Conservation (phyloP, 1,139 yeast genomes). For the Yamadazyma atmosphaerica region DNA sequence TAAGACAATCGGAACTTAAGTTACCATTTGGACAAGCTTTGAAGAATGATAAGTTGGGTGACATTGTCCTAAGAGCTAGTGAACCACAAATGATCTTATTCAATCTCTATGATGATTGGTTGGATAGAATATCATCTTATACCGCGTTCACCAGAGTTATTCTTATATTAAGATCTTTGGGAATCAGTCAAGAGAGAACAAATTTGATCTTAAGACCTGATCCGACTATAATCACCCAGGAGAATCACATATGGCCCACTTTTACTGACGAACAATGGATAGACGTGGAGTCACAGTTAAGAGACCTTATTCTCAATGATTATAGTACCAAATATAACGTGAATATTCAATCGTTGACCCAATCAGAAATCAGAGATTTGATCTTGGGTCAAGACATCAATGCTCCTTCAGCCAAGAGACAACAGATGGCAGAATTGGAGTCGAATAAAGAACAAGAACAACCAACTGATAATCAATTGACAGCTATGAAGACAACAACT, state of each 20-base stretch:
- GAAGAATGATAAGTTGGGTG: slow-evolving; percentile 77
- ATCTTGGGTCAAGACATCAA: slow-evolving; percentile 92
- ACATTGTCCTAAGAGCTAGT: slow-evolving; percentile 78
- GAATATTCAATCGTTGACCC: slow-evolving; percentile 84
- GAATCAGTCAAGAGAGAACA: slow-evolving; percentile 75
- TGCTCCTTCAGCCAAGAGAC: slow-evolving; percentile 84
- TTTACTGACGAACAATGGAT: slow-evolving; percentile 90
- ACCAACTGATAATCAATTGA: slow-evolving; percentile 46
- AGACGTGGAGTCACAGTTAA: slow-evolving; percentile 78
- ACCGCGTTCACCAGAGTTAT: slow-evolving; percentile 92
- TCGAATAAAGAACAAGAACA: slow-evolving; percentile 30
- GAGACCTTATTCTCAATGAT: slow-evolving; percentile 84
- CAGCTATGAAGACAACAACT: slow-evolving; percentile 83
- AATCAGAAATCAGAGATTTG: slow-evolving; percentile 89
- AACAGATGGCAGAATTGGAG: slow-evolving; percentile 77
- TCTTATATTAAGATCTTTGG: slow-evolving; percentile 75
- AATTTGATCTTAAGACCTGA: slow-evolving; percentile 78
- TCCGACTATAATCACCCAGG: slow-evolving; percentile 63
- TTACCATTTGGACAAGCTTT: slow-evolving; percentile 88
- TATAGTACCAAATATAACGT: slow-evolving; percentile 85
- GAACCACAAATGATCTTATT: slow-evolving; percentile 93
- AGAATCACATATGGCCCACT: slow-evolving; percentile 93
- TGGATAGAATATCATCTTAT: slow-evolving; percentile 74
- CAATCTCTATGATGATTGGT: slow-evolving; percentile 95
- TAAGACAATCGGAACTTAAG: slow-evolving; percentile 85